Evolutionary conservation across 768 basidiomycete genomes (phyloP), one percentile per base, ranked within the genome.

Genomic region (Austroboletus eburneus): DNA sequence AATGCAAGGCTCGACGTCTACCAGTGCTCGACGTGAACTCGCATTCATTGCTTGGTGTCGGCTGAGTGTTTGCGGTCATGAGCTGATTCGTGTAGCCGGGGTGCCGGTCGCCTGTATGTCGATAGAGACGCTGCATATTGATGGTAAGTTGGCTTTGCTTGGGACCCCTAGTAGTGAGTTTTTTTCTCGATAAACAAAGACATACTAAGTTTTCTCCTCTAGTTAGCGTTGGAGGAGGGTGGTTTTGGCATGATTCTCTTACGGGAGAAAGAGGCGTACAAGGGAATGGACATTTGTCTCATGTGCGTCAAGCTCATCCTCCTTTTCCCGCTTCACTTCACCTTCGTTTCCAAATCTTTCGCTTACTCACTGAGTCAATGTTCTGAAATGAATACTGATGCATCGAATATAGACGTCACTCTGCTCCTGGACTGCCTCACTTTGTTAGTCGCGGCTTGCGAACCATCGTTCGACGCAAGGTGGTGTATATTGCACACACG

Each of bases 401-500:
- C 22, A 7, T 27, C 42, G 38, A 39, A 45, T 9, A 1, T 39
- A 88, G 88, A 84, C 90, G 84, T 54, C 88, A 89, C 54, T 86
- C 90, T 14, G 86, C 84, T 32, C 83, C 88, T 16, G 88, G 90
- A 1, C 87, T 87, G 1, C 72, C 79, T 5, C 74, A 76, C 7
- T 84, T 81, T 4, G 76, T 84, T 30, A 85, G 81, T 50, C 68
- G 74, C 39, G 72, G 80, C 50, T 80, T 72, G 51, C 74, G 90
- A 4, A 86, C 90, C 3, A 49, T 88, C 16, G 72, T 82, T 45
- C 68, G 76, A 9, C 53, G 87, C 12, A 60, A 69, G 3, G 80
- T 83, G 88, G n/a, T n/a, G 61, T 91, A 81, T 56, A 65, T 64
- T 38, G 89, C 88, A 4, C 87, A 85, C 55, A 85, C 86, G 88